Conservation (phyloP, 345 rosid genomes). For the Anacardium occidentale region DNA sequence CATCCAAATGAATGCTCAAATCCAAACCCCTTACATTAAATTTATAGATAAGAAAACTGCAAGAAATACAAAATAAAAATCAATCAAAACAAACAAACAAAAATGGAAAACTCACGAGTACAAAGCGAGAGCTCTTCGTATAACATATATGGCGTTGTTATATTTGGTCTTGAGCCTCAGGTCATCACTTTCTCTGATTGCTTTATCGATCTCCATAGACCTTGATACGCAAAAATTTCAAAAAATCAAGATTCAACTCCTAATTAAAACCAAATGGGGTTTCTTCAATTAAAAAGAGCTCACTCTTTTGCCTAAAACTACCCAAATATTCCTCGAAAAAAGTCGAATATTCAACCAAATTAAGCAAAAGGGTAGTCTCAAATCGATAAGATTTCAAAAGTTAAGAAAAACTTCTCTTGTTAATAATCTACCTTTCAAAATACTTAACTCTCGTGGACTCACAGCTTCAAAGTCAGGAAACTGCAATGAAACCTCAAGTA, state of each 20-base stretch:
- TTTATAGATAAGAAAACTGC: conserved; percentile 4
- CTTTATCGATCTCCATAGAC: conserved; percentile 88
- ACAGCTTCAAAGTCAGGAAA: neutral
- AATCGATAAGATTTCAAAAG: neutral
- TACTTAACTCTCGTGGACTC: neutral
- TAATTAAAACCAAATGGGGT: conserved; percentile 18
- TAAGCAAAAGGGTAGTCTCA: neutral
- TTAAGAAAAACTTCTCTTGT: conserved; percentile 8
- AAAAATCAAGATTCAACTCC: conserved; percentile 4
- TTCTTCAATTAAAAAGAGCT: neutral
- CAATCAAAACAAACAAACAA: neutral
- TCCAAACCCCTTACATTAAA: conserved; percentile 8
- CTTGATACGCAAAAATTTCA: conserved; percentile 19
- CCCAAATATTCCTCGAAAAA: neutral
- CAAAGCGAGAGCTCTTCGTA: conserved; percentile 80
- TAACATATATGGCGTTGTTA: conserved; percentile 83
- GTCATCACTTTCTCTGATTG: conserved; percentile 81
- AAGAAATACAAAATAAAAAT: conserved; percentile 8
- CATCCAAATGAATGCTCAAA: neutral
- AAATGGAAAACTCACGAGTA: conserved; percentile 65
- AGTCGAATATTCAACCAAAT: neutral
- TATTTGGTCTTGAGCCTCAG: conserved; percentile 89
- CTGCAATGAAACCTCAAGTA: neutral
- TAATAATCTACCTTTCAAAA: conserved; percentile 12
- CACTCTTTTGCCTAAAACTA: neutral